These are phyloP conservation scores for Massospora cicadina DNA, from an alignment of 371 early-diverging fungal species.

Conservation along the genomic window DNA sequence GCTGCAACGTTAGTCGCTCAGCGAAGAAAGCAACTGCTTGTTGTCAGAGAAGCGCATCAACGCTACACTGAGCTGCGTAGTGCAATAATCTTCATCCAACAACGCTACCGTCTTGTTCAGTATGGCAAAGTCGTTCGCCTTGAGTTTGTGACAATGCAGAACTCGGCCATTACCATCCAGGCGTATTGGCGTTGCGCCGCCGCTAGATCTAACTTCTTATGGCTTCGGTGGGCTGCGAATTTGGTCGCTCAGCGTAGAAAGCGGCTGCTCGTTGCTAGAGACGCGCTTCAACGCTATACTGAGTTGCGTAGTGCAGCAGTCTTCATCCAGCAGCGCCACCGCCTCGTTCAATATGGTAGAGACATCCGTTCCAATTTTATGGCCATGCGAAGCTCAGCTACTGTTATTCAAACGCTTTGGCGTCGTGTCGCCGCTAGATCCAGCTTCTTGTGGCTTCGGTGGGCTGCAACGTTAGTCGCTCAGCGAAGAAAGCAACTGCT, in stretches of 20 bases:
- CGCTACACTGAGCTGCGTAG: not conserved
- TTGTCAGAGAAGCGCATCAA: not conserved
- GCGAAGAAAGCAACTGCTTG: not conserved
- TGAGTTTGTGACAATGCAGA: not conserved
- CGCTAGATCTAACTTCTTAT: not conserved
- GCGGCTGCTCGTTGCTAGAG: not conserved
- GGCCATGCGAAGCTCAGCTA: not conserved
- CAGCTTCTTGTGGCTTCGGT: not conserved
- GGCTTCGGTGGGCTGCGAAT: not conserved
- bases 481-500: not conserved
- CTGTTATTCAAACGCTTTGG: not conserved
- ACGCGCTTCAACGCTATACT: not conserved
- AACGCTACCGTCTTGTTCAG: not conserved
- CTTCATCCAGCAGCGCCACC: not conserved
- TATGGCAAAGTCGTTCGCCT: not conserved
- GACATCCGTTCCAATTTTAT: not conserved
- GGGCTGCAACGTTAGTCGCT: not conserved
- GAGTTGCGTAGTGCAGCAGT: not conserved
- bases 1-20: not conserved
- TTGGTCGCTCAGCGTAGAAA: not conserved
- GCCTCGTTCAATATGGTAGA: not conserved
- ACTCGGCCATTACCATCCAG: not conserved
- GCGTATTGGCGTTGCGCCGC: not conserved
- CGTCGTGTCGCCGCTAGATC: not conserved
- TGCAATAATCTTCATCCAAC: not conserved